phyloP scores from a whole-genome alignment of 1,284 basidiomycete species.

The Clitocybe nebularis region DNA sequence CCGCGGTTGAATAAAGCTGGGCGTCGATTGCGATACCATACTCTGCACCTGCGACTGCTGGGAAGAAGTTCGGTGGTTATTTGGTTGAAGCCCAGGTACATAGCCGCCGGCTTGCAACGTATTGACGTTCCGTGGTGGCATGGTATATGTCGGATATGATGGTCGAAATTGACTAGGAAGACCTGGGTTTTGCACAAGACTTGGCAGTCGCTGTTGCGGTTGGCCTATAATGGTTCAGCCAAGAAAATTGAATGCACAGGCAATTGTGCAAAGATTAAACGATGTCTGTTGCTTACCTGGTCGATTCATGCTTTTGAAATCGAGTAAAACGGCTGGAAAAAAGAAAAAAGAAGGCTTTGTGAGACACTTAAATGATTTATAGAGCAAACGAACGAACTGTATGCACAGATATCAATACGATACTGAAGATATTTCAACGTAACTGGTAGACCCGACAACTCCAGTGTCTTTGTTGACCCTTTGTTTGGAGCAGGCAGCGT shows the following conservation, averaged over 20 bases:
- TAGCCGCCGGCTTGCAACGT: constrained; percentile 44
- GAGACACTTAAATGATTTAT: neutral
- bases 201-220: constrained; percentile 74
- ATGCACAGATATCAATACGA: constrained; percentile 19
- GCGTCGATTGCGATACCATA: constrained; percentile 58
- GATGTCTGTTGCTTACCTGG: constrained; percentile 33
- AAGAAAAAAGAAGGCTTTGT: constrained; percentile 4
- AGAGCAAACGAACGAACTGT: constrained; percentile 16
- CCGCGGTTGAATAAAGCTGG: constrained; percentile 60
- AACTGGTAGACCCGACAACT: constrained; percentile 18
- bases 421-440: constrained; percentile 15
- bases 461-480: constrained; percentile 33
- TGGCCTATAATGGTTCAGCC: constrained; percentile 48
- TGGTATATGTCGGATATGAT: constrained; percentile 57
- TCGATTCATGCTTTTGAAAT: constrained; percentile 42
- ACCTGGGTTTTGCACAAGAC: constrained; percentile 59
- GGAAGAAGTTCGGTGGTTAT: constrained; percentile 50
- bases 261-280: constrained; percentile 15
- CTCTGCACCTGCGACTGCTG: constrained; percentile 46
- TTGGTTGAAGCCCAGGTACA: constrained; percentile 50
- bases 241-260: constrained; percentile 21
- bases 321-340: constrained; percentile 24
- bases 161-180: constrained; percentile 62
- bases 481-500: constrained; percentile 26
- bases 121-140: constrained; percentile 60